These are phyloP conservation scores for Kockiozyma suomiensis DNA, from an alignment of 805 yeast genomes.

Conservation along the genomic window DNA sequence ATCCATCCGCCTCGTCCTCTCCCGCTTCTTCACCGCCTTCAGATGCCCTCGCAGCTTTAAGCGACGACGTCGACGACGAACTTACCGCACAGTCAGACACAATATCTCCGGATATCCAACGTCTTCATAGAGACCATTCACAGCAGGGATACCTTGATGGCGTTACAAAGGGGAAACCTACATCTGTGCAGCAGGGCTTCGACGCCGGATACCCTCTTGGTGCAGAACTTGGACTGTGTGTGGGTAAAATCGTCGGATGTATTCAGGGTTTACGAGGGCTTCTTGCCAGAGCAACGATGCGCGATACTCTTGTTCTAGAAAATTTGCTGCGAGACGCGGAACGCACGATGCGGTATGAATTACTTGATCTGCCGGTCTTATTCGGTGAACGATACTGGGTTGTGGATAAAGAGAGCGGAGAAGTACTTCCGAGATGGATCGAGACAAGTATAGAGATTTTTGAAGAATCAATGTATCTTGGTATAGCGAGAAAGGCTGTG, in stretches of 20 bases:
- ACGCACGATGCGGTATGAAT: constrained; percentile 7
- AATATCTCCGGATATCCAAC: constrained; percentile 14
- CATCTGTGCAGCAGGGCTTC: constrained; percentile 74
- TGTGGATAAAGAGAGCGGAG: constrained; percentile 17
- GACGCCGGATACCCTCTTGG: constrained; percentile 80
- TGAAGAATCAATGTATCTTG: not conserved
- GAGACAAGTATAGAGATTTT: not conserved
- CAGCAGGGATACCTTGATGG: constrained; percentile 89
- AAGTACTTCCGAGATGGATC: constrained; percentile 17
- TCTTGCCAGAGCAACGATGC: not conserved
- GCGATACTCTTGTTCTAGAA: not conserved
- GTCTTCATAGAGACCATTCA: constrained; percentile 56
- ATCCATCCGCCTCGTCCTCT: not conserved
- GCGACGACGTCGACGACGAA: not conserved
- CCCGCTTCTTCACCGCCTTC: constrained; percentile 3
- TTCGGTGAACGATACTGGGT: constrained; percentile 18
- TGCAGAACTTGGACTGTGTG: constrained; percentile 63
- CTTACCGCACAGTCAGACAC: not conserved
- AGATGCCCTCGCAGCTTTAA: not conserved
- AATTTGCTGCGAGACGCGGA: not conserved
- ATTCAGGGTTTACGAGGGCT: constrained; percentile 47
- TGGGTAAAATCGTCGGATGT: constrained; percentile 65
- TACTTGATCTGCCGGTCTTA: constrained; percentile 12
- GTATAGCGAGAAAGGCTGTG: not conserved
- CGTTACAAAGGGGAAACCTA: constrained; percentile 65